These are phyloP conservation scores for Citrullus colocynthis DNA, from an alignment of 306 rosid genomes.

Conservation along the genomic window DNA sequence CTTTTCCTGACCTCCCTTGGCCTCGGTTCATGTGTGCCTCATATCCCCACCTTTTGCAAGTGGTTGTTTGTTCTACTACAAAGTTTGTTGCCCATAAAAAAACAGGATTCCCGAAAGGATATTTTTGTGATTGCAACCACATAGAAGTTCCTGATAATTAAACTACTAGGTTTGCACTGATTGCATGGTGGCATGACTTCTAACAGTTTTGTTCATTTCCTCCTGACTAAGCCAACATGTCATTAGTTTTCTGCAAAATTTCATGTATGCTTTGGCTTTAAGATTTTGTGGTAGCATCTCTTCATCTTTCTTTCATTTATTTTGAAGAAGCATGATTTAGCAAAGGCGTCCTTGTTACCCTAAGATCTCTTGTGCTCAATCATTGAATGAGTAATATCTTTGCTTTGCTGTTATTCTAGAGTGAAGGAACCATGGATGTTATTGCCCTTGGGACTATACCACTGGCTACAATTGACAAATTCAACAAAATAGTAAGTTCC, in stretches of 20 bases:
- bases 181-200: background rate
- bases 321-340: background rate
- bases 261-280: background rate
- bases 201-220: background rate
- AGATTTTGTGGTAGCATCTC: background rate
- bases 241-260: background rate
- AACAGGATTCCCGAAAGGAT: background rate
- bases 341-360: background rate
- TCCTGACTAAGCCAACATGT: background rate
- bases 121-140: background rate
- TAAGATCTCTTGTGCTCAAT: background rate
- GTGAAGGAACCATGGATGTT: constrained; percentile 74
- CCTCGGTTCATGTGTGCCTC: background rate
- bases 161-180: background rate
- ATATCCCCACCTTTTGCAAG: background rate
- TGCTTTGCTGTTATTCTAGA: constrained; percentile 31
- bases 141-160: background rate
- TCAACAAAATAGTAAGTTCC: constrained; percentile 64
- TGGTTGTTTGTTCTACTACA: background rate
- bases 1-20: background rate
- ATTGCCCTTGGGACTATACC: constrained; percentile 86
- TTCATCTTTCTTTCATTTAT: background rate
- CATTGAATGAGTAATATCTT: constrained; percentile 6
- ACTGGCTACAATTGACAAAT: constrained; percentile 77
- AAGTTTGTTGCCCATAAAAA: background rate